These are phyloP conservation scores for Colletotrichum costaricense DNA, from an alignment of 2,329 filamentous ascomycete species.

Conservation along the genomic window DNA sequence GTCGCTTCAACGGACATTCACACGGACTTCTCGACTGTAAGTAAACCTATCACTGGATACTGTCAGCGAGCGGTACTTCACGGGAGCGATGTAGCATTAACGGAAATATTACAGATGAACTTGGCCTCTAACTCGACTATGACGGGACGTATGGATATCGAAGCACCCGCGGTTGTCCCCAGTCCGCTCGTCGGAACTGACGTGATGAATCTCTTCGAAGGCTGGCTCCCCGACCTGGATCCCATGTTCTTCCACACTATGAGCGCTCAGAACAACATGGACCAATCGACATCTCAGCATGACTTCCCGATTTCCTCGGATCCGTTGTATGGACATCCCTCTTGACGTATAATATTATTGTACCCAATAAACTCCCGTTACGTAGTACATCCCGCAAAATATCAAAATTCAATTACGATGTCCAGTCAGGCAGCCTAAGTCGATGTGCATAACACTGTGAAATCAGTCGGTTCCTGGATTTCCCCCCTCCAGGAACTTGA, in stretches of 20 bases:
- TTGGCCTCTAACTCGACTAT: neutral
- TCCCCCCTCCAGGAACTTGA: constrained; percentile 22
- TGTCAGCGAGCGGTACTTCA: neutral
- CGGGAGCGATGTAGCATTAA: neutral
- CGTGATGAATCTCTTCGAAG: constrained; percentile 42
- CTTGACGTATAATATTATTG: neutral
- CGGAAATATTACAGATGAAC: neutral
- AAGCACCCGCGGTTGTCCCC: constrained; percentile 1
- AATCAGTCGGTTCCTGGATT: constrained; percentile 19
- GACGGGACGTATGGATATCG: constrained; percentile 31
- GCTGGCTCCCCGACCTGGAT: constrained; percentile 38
- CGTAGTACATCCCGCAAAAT: neutral
- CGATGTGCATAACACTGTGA: neutral
- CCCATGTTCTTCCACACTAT: constrained; percentile 33
- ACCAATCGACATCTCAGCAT: neutral
- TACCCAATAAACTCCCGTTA: no score
- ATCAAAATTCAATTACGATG: neutral
- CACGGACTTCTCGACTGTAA: neutral
- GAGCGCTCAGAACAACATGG: neutral
- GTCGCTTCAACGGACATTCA: neutral
- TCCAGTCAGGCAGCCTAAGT: neutral
- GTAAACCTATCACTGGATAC: neutral
- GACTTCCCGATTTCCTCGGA: neutral
- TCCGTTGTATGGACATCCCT: neutral
- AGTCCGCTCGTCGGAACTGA: constrained; percentile 38